Evolutionary conservation across 192 early-diverging fungal genomes (phyloP), one percentile per base, ranked within the genome.

Genomic region (Jimgerdemannia lactiflua): DNA sequence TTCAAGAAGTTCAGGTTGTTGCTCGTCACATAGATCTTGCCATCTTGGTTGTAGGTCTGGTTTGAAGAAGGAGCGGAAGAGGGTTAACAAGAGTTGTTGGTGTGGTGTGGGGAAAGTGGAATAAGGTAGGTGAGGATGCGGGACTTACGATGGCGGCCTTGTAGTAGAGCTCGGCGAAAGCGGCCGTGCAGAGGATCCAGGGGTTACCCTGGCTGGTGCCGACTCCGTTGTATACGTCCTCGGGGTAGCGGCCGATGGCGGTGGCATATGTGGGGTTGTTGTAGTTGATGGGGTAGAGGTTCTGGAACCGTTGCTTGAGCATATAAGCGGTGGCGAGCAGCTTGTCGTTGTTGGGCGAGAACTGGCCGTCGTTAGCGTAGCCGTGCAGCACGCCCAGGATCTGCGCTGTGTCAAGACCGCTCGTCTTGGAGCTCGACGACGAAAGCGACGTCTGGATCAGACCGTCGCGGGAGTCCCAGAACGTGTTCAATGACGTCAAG

Each of bases 181-280:
- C 86, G 11, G 81, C 75, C 0, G 91, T 94, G 8, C 83, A 69
- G 4, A 96, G 85, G 29, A 90, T 84, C 94, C 94, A 96, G 3
- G 94, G 92, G 74, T 95, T 95, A 20, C 91, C 94, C 43, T 70
- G 18, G 7, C 77, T 81, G 3, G 76, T 75, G 10, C 83, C 89
- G 43, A 85, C 79, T 41, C 93, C 93, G 70, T 94, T 79, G 67
- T 96, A 96, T 18, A 82, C 80, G 80, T 96, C 94, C 77, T 92
- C 94, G 2, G 87, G 82, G 71, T 96, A 96, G 42, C 94, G 74
- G 11, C 93, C 94, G 39, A 92, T 84, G 0, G 89, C 92, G 14
- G 83, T 84, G 17, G 84, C 91, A 8, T 83, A 49, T 3, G 72
- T 73, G 11, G 65, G 43, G 41, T 69, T 39, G 14, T 59, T 59